phyloP scores from a whole-genome alignment of 2,329 filamentous ascomycete genomes.

The Fusarium oxysporum region DNA sequence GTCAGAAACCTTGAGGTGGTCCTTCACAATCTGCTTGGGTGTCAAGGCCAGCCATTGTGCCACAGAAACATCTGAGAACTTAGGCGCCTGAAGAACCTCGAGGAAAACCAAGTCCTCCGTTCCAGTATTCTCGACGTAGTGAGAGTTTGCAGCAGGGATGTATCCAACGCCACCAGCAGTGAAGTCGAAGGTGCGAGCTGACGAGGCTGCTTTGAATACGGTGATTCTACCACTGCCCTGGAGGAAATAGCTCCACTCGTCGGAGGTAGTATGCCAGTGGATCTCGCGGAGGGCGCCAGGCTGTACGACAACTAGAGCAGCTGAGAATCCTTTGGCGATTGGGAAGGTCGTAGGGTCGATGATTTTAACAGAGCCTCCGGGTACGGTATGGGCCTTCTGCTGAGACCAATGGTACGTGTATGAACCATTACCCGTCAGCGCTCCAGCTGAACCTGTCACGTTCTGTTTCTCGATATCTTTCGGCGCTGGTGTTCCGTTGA shows the following conservation, averaged over 20 bases:
- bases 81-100: constrained; percentile 13
- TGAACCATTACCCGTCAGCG: neutral
- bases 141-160: constrained; percentile 11
- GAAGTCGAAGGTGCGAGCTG: constrained; percentile 11
- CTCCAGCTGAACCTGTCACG: neutral
- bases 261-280: constrained; percentile 19
- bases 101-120: constrained; percentile 14
- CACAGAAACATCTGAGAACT: constrained; percentile 15
- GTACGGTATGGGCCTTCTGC: constrained; percentile 15
- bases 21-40: constrained; percentile 13
- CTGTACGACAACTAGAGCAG: constrained; percentile 5
- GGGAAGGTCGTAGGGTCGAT: constrained; percentile 10
- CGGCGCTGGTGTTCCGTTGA: constrained; percentile 12
- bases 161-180: constrained; percentile 13
- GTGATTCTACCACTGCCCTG: constrained; percentile 12
- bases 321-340: constrained; percentile 7
- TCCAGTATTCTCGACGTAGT: constrained; percentile 21
- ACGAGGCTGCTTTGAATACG: constrained; percentile 4
- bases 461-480: constrained; percentile 18
- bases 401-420: constrained; percentile 26
- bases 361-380: constrained; percentile 14
- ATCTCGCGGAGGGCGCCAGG: constrained; percentile 14
- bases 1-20: constrained; percentile 14
- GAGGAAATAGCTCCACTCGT: constrained; percentile 22
- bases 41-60: constrained; percentile 21